A percentile compares a stretch with the other conserved stretches of the same genome.
phyloP scores from a whole-genome alignment of 768 basidiomycete species.

The Auriscalpium vulgare region DNA sequence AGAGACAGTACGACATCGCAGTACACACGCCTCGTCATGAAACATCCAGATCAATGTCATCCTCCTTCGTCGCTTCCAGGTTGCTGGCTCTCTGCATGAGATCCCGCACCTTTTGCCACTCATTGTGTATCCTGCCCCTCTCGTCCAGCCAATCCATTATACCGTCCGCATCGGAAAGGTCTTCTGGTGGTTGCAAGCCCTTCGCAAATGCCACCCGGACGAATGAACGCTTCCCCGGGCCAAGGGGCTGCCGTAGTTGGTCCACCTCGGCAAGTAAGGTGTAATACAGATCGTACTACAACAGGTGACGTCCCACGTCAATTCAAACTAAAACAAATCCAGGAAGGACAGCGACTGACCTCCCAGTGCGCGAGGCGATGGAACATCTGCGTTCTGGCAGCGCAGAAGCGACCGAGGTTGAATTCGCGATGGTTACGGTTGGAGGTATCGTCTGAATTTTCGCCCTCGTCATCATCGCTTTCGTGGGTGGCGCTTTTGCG shows the following conservation, averaged over 20 bases:
- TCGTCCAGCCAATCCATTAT: conserved; percentile 77
- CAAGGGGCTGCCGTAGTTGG: conserved; percentile 34
- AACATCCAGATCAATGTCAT: conserved; percentile 17
- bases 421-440: conserved; percentile 24
- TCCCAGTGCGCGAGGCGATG: conserved; percentile 81
- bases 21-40: not conserved
- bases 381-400: conserved; percentile 54
- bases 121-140: conserved; percentile 53
- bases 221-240: conserved; percentile 31
- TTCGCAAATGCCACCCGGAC: conserved; percentile 50
- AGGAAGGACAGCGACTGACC: conserved; percentile 33
- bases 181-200: conserved; percentile 52
- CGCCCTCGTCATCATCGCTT: conserved; percentile 21
- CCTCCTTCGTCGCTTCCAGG: conserved; percentile 50
- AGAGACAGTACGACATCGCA: too few relatives aligned
- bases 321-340: not conserved
- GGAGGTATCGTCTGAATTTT: conserved; percentile 7
- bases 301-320: not conserved
- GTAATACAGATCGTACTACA: conserved; percentile 59
- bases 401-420: conserved; percentile 76
- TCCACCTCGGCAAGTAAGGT: conserved; percentile 51
- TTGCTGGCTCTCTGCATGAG: conserved; percentile 70
- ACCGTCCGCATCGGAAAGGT: conserved; percentile 66
- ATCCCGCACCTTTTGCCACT: conserved; percentile 62
- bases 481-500: not conserved